phyloP scores from a whole-genome alignment of 495 filamentous ascomycete species.

The Xylaria telfairii region DNA sequence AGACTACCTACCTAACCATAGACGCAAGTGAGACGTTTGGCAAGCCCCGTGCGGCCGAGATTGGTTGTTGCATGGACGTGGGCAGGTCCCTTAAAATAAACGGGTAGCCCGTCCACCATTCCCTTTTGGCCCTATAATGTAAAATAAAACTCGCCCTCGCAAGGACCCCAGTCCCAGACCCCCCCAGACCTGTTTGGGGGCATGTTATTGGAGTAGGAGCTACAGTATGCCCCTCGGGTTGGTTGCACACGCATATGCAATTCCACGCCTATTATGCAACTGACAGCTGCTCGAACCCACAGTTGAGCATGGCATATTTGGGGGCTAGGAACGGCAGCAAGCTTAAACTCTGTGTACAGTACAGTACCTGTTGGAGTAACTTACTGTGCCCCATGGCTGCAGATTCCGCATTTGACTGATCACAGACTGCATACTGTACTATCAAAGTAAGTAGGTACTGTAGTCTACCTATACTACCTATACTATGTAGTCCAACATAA shows the following conservation, averaged over 20 bases:
- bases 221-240: not conserved
- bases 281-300: not conserved
- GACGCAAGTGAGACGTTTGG: not conserved
- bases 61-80: slow-evolving; percentile 1
- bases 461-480: not conserved
- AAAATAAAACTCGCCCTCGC: slow-evolving; percentile 6
- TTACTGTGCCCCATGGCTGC: not conserved
- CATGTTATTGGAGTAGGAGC: not conserved
- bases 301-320: too few relatives aligned
- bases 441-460: too few relatives aligned
- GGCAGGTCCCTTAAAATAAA: slow-evolving; percentile 5
- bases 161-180: slow-evolving; percentile 8
- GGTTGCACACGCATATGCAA: not conserved
- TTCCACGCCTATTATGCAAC: not conserved
- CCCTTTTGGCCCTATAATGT: not conserved
- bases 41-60: not conserved
- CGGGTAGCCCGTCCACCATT: not conserved
- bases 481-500: not conserved
- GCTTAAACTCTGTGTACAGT: too few relatives aligned
- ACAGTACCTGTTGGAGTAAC: not conserved
- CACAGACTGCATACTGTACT: too few relatives aligned
- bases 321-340: too few relatives aligned
- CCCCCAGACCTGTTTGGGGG: not conserved
- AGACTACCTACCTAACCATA: not conserved
- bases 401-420: not conserved